phyloP scores from a whole-genome alignment of 495 filamentous ascomycete genomes.

The Penicillium argentinense region DNA sequence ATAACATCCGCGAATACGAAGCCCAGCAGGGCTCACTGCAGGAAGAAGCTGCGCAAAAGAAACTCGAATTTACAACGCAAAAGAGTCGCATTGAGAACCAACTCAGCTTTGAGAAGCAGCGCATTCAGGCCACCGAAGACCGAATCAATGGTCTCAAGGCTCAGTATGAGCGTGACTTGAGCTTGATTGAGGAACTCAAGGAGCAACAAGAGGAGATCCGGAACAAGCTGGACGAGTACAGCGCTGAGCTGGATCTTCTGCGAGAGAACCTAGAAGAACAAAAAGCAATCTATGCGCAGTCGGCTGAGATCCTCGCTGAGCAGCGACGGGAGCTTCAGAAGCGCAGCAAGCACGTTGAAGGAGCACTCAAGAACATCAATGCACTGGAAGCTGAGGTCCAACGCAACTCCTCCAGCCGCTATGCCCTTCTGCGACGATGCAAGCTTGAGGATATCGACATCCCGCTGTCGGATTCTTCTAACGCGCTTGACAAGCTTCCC shows the following conservation, averaged over 20 bases:
- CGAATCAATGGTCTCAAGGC: constrained; percentile 68
- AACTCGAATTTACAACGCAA: constrained; percentile 80
- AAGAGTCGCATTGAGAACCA: constrained; percentile 77
- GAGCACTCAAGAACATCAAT: constrained; percentile 72
- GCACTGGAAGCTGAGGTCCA: constrained; percentile 80
- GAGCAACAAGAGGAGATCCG: constrained; percentile 72
- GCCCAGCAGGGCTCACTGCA: constrained; percentile 88
- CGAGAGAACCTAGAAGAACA: constrained; percentile 67
- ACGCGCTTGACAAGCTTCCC: constrained; percentile 75
- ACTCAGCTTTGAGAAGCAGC: constrained; percentile 72
- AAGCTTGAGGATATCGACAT: constrained; percentile 91
- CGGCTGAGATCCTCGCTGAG: constrained; percentile 73
- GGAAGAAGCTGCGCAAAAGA: constrained; percentile 83
- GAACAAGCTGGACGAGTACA: constrained; percentile 66
- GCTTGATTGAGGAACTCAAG: constrained; percentile 66
- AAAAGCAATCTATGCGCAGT: constrained; percentile 63
- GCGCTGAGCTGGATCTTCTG: constrained; percentile 74
- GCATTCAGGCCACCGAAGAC: constrained; percentile 64
- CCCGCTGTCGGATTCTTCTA: constrained; percentile 74
- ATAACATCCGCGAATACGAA: constrained; percentile 89
- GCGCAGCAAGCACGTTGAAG: constrained; percentile 77
- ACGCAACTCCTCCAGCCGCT: constrained; percentile 76
- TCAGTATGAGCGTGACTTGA: constrained; percentile 61
- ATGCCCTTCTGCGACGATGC: constrained; percentile 80
- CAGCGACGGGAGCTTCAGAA: constrained; percentile 83